phyloP scores from a whole-genome alignment of 2,329 filamentous ascomycete species.

The Rhynchosporium graminicola region DNA sequence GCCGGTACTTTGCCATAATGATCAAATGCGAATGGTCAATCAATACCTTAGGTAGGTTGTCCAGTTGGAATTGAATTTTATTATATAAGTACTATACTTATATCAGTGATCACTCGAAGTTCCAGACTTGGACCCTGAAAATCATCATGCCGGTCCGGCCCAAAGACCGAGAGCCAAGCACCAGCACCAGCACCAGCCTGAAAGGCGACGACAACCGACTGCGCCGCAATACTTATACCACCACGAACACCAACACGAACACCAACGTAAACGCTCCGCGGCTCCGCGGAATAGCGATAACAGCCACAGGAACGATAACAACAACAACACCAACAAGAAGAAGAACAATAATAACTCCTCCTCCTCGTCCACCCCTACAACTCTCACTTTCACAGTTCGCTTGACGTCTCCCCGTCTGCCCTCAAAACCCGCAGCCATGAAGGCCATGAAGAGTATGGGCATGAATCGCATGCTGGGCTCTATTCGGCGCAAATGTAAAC shows the following conservation, averaged over 20 bases:
- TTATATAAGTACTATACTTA: too few species aligned
- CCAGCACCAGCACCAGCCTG: too few species aligned
- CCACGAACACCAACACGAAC: background rate
- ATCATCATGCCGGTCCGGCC: too few species aligned
- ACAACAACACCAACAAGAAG: background rate
- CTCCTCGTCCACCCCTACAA: background rate
- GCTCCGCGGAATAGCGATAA: background rate
- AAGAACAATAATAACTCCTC: background rate
- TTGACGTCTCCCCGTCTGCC: background rate
- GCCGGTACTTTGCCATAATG: too few species aligned
- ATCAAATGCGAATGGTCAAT: too few species aligned
- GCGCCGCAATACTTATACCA: slow-evolving; percentile 10
- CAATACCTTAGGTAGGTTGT: too few species aligned
- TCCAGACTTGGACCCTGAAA: too few species aligned
- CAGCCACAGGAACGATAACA: background rate
- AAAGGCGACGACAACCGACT: background rate
- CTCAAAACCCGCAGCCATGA: slow-evolving; percentile 33
- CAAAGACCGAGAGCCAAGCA: too few species aligned
- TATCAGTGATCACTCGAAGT: too few species aligned
- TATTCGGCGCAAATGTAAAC: slow-evolving; percentile 37
- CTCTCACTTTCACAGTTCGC: background rate
- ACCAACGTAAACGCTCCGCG: background rate
- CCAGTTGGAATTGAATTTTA: too few species aligned
- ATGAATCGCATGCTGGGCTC: slow-evolving; percentile 41
- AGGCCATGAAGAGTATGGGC: slow-evolving; percentile 41